phyloP scores from a whole-genome alignment of 2,329 filamentous ascomycete species.

The Pseudogymnoascus verrucosus region DNA sequence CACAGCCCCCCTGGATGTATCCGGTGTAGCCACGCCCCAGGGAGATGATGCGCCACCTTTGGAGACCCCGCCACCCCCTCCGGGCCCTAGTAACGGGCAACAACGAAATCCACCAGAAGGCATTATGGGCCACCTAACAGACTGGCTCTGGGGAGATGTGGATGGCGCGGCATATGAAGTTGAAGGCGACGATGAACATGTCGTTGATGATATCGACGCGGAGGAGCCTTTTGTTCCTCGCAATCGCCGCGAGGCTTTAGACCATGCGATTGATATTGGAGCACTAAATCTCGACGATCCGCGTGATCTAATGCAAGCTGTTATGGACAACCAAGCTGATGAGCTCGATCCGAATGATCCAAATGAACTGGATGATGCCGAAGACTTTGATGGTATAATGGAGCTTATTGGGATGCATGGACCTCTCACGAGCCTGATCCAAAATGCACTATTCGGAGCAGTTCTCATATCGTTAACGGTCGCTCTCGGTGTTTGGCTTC shows the following conservation, averaged over 20 bases:
- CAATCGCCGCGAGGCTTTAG: slow-evolving; percentile 20
- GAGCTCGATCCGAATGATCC: slow-evolving; percentile 69
- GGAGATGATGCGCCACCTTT: neutral
- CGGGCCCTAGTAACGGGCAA: neutral
- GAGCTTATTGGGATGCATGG: slow-evolving; percentile 96
- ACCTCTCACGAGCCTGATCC: slow-evolving; percentile 78
- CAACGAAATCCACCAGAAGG: slow-evolving; percentile 27
- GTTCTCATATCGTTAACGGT: slow-evolving; percentile 84
- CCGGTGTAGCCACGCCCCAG: neutral
- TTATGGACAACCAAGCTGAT: slow-evolving; percentile 36
- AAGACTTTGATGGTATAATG: slow-evolving; percentile 93
- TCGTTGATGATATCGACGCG: slow-evolving; percentile 49
- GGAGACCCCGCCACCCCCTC: neutral
- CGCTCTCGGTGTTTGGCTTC: slow-evolving; percentile 76
- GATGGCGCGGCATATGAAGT: slow-evolving; percentile 36
- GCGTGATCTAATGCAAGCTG: slow-evolving; percentile 54
- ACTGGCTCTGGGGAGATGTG: slow-evolving; percentile 56
- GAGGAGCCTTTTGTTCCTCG: slow-evolving; percentile 52
- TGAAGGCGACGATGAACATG: slow-evolving; percentile 48
- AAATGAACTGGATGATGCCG: slow-evolving; percentile 73
- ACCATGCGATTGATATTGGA: slow-evolving; percentile 10
- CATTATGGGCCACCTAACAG: slow-evolving; percentile 38
- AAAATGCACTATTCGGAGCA: slow-evolving; percentile 91
- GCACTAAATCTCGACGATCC: slow-evolving; percentile 13
- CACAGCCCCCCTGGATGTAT: neutral